Base-by-base conservation (phyloP, 805 yeast species). In the Metschnikowia henanensis region DNA sequence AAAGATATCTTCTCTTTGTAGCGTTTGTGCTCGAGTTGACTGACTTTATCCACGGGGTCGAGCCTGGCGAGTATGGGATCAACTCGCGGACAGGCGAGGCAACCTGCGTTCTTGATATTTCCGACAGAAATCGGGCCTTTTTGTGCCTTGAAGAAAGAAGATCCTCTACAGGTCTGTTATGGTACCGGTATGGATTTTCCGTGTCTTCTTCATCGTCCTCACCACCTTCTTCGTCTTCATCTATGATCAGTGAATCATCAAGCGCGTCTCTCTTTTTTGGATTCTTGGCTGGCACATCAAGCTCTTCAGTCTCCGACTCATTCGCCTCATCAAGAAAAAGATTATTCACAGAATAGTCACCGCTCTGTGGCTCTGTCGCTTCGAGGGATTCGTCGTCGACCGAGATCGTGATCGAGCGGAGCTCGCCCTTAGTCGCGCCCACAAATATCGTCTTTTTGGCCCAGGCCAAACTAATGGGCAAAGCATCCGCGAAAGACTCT, bases 41-140 rank as follows among this genome's bases (percentile, higher is more conserved):
- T 2, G 67, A 56, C 35, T 40, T 47, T 18, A 51, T 45, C 84
- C 91, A 90, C 0, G 96, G 96, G 0, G 98, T 92, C 6, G 85
- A 79, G 1, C 98, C 98, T 1, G 88, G 86, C 3, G 95, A 88
- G 53, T 81, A 84, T 0, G 97, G 91, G 35, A 66, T 70, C 6
- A 39, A 20, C 19, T 15, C 30, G 12, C 37, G 32, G 12, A 22
- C 15, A 15, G 23, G 30, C 6, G 29, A 23, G 4, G 15, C 28
- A 15, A 22, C 12, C 18, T 18, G 7, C 10, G 36, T 21, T 3
- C 29, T 12, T 2, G 35, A 29, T 10, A n/a, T 25, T 1, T 23
- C 22, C 4, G 45, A 20, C 28, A 43, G 41, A 20, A 44, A 37
- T 1, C 44, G 36, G 3, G 52, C 46, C 32, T 32, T 42, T 22